Evolutionary conservation across 225 moss, liverwort and hornwort genomes (phyloP).

Genomic region (Thuidium tamariscinum): DNA sequence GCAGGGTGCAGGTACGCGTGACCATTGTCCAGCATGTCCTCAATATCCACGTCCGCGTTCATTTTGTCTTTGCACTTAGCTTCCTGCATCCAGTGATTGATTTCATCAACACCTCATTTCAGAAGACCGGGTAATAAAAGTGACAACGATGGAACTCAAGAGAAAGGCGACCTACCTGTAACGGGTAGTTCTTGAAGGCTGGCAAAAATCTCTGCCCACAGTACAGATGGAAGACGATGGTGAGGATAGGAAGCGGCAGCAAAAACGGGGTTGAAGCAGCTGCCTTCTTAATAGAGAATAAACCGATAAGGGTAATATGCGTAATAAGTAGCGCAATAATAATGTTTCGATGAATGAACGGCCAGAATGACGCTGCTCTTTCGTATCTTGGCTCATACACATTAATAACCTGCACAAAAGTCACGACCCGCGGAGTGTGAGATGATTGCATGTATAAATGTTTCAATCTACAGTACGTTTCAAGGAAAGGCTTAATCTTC

Average conservation of each 20-base stretch:
- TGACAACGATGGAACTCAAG: not conserved
- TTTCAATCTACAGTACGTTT: not conserved
- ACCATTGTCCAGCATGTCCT: slow-evolving; percentile 34
- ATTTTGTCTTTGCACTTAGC: slow-evolving; percentile 54
- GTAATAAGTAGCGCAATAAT: slow-evolving; percentile 52
- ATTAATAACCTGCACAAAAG: slow-evolving; percentile 45
- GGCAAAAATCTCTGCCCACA: slow-evolving; percentile 46
- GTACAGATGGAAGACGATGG: slow-evolving; percentile 55
- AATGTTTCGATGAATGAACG: slow-evolving; percentile 58
- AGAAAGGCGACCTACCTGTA: slow-evolving; percentile 34
- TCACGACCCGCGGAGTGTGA: not conserved
- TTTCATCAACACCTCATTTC: not conserved
- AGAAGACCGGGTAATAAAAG: not conserved
- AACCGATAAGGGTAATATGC: slow-evolving; percentile 62
- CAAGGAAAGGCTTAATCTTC: not conserved
- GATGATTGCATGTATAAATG: not conserved
- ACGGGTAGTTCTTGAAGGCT: slow-evolving; percentile 51
- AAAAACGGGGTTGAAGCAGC: slow-evolving; percentile 62
- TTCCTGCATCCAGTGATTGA: slow-evolving; percentile 35
- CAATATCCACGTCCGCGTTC: slow-evolving; percentile 24
- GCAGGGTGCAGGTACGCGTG: slow-evolving; percentile 55
- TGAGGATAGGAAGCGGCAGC: slow-evolving; percentile 55
- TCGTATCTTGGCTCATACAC: slow-evolving; percentile 75
- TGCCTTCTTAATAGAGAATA: slow-evolving; percentile 67
- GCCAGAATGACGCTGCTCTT: slow-evolving; percentile 61